These are phyloP conservation scores for Aureobasidium sp. DNA, from an alignment of 2,329 filamentous ascomycete genomes.

Conservation along the genomic window DNA sequence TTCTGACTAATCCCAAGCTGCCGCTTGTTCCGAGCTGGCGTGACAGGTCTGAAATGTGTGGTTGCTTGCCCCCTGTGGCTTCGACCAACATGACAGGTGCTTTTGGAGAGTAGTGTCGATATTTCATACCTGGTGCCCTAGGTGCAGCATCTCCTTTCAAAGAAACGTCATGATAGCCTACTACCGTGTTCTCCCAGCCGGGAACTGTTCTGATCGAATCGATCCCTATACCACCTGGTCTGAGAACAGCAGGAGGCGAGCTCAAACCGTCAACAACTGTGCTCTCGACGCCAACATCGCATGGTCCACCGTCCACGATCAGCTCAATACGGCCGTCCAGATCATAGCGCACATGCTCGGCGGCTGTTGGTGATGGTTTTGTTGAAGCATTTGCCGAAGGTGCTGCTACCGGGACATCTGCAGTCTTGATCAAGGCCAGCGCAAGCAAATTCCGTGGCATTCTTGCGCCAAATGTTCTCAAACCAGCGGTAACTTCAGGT, in stretches of 20 bases:
- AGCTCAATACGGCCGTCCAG: constrained; percentile 72
- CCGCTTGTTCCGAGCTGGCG: constrained; percentile 19
- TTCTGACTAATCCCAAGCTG: constrained; percentile 33
- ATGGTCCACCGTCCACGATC: constrained; percentile 82
- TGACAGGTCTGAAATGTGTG: constrained; percentile 22
- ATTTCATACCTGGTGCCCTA: constrained; percentile 95
- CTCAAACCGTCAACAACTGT: constrained; percentile 91
- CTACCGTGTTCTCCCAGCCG: constrained; percentile 72
- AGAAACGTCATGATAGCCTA: constrained; percentile 70
- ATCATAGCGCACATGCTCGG: constrained; percentile 82
- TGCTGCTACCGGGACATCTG: constrained; percentile 72
- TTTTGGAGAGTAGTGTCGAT: constrained; percentile 92
- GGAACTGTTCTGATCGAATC: constrained; percentile 64
- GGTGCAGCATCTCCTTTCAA: constrained; percentile 57
- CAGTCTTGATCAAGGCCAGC: constrained; percentile 72
- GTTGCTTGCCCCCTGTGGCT: constrained; percentile 30
- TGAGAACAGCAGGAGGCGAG: constrained; percentile 68
- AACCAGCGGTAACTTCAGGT: constrained; percentile 82
- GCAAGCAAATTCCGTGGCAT: constrained; percentile 85
- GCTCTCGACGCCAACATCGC: constrained; percentile 85
- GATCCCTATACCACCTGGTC: constrained; percentile 80
- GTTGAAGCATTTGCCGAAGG: constrained; percentile 94
- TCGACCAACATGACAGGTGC: constrained; percentile 82
- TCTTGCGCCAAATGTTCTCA: constrained; percentile 77
- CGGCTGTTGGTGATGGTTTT: constrained; percentile 82